These are phyloP conservation scores for Raphidocelis subcapitata DNA, from an alignment of 139 green algal genomes.

Conservation along the genomic window DNA sequence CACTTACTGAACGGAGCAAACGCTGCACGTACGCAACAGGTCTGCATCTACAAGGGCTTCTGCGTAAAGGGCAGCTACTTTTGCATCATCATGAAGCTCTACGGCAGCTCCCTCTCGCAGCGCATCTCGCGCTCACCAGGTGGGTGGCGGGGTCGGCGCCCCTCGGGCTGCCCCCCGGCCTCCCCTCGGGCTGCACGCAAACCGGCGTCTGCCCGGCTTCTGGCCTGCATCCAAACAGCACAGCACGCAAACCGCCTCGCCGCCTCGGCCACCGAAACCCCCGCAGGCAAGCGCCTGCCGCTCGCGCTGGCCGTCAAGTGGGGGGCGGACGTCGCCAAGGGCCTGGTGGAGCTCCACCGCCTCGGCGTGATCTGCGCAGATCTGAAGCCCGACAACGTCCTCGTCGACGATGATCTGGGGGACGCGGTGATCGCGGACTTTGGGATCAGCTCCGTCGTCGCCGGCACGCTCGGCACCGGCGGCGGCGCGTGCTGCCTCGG, in stretches of 20 bases:
- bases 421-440: conserved; percentile 36
- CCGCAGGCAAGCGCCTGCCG: conserved; percentile 13
- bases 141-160: not conserved
- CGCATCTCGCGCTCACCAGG: not conserved
- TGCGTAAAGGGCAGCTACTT: conserved; percentile 28
- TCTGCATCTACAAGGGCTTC: conserved; percentile 32
- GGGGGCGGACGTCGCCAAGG: conserved; percentile 24
- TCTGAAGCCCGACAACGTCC: conserved; percentile 38
- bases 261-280: not conserved
- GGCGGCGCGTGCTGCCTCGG: not conserved
- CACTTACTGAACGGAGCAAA: no score
- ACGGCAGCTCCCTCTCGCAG: conserved; percentile 18
- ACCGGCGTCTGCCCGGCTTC: not conserved
- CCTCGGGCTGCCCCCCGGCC: no score
- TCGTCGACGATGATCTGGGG: conserved; percentile 27
- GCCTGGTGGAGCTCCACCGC: conserved; percentile 29
- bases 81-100: conserved; percentile 40
- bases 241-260: not conserved
- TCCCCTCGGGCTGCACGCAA: not conserved
- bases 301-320: conserved; percentile 18
- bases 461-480: not conserved
- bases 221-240: not conserved
- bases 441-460: conserved; percentile 34
- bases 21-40: not conserved
- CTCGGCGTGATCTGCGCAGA: conserved; percentile 26